phyloP scores from a whole-genome alignment of 352 stramenopile species.

The Globisporangium radiosum region DNA sequence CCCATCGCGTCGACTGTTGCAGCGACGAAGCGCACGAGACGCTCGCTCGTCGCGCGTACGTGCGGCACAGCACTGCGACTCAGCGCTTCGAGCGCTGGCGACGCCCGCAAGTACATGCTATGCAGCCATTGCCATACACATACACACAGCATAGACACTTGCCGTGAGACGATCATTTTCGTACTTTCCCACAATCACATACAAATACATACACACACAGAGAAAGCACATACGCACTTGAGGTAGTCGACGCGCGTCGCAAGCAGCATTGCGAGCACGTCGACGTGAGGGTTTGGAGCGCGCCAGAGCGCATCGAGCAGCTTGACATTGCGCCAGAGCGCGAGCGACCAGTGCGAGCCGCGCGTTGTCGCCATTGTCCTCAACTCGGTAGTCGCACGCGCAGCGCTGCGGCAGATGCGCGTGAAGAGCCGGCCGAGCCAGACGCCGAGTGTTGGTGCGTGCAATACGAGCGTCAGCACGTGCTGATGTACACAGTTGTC shows the following conservation, averaged over 20 bases:
- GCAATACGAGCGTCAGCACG: slow-evolving; percentile 16
- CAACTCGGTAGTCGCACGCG: slow-evolving; percentile 11
- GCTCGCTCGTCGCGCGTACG: slow-evolving; percentile 19
- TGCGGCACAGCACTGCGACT: slow-evolving; percentile 17
- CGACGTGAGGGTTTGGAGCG: slow-evolving; percentile 1
- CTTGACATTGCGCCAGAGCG: slow-evolving; percentile 41
- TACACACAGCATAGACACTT: no score
- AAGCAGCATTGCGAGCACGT: slow-evolving; percentile 22
- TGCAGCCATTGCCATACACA: neutral
- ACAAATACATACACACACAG: neutral
- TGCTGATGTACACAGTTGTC: slow-evolving; percentile 12
- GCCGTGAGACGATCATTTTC: no score
- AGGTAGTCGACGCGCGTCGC: slow-evolving; percentile 35
- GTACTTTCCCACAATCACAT: no score
- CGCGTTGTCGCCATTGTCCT: neutral
- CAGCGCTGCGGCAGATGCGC: slow-evolving; percentile 28
- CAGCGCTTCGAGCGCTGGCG: slow-evolving; percentile 22
- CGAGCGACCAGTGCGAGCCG: slow-evolving; percentile 24
- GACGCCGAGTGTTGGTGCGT: slow-evolving; percentile 10
- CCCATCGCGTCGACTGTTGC: slow-evolving; percentile 4
- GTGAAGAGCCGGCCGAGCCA: slow-evolving; percentile 46
- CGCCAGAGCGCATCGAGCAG: slow-evolving; percentile 34
- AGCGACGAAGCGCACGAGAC: slow-evolving; percentile 29
- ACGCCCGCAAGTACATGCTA: slow-evolving; percentile 45
- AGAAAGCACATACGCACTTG: slow-evolving; percentile 24